Evolutionary conservation across 345 rosid species (phyloP).

Genomic region (Salix suchowensis): DNA sequence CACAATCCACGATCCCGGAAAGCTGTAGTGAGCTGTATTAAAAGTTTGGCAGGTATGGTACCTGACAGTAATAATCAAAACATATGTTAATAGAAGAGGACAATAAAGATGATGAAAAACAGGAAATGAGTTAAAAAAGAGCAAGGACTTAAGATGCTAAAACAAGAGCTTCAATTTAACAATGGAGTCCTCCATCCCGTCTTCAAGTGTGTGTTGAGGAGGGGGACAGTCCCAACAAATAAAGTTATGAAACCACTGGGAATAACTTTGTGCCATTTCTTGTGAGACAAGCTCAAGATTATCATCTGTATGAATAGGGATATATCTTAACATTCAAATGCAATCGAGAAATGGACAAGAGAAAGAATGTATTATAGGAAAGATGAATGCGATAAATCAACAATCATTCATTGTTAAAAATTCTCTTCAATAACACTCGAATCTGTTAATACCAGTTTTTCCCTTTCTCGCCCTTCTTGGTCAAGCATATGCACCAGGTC

Average conservation of each 20-base stretch:
- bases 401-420: neutral
- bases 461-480: neutral
- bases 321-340: neutral
- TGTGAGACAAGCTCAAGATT: neutral
- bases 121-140: neutral
- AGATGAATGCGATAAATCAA: neutral
- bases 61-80: slow-evolving; percentile 40
- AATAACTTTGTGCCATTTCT: neutral
- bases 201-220: neutral
- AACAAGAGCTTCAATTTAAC: neutral
- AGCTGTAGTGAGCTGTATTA: slow-evolving; percentile 89
- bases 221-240: neutral
- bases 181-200: neutral
- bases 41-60: slow-evolving; percentile 84
- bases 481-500: neutral
- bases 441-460: neutral
- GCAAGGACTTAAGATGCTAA: neutral
- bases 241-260: neutral
- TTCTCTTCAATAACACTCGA: neutral
- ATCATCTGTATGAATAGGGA: neutral
- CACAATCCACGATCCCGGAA: slow-evolving; percentile 76
- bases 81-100: neutral
- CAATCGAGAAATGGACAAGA: neutral
- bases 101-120: neutral
- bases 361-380: neutral